These are phyloP conservation scores for Blastocystis sp. DNA, from an alignment of 352 stramenopile genomes.

Conservation along the genomic window DNA sequence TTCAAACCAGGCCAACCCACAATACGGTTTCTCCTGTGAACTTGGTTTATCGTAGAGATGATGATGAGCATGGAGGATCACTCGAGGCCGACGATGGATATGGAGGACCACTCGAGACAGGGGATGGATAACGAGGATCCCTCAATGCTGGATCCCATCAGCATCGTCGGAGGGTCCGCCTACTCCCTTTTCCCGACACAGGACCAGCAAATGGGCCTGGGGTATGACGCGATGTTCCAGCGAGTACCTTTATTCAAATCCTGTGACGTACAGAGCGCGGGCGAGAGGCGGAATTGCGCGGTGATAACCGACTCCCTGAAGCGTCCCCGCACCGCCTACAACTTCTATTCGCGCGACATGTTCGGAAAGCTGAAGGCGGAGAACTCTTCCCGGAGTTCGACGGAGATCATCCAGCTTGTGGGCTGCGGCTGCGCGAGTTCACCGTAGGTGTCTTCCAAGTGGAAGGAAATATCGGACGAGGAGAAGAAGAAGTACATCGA, in stretches of 20 bases:
- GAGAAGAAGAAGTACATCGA: conserved; percentile 5
- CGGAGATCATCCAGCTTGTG: conserved; percentile 21
- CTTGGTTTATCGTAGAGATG: too few species aligned
- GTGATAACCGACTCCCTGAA: not conserved
- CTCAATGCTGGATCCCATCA: not conserved
- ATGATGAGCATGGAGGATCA: not conserved
- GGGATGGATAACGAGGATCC: not conserved
- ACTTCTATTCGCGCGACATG: conserved; percentile 52
- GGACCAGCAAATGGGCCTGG: conserved; percentile 7
- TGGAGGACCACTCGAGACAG: not conserved
- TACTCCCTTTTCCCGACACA: not conserved
- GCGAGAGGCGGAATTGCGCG: not conserved
- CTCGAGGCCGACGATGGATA: not conserved
- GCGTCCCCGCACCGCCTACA: conserved; percentile 27
- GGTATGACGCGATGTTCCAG: not conserved
- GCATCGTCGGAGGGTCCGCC: not conserved
- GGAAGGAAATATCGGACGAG: conserved; percentile 24
- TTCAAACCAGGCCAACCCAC: not conserved
- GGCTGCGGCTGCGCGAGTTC: not conserved
- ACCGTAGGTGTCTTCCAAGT: conserved; percentile 10
- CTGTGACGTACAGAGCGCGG: not conserved
- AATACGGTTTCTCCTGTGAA: too few species aligned
- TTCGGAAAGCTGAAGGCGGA: conserved; percentile 65
- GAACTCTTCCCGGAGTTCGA: not conserved
- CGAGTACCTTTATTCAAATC: not conserved